These are phyloP conservation scores for Termitomyces sp. DNA, from an alignment of 768 basidiomycete genomes.

Conservation along the genomic window DNA sequence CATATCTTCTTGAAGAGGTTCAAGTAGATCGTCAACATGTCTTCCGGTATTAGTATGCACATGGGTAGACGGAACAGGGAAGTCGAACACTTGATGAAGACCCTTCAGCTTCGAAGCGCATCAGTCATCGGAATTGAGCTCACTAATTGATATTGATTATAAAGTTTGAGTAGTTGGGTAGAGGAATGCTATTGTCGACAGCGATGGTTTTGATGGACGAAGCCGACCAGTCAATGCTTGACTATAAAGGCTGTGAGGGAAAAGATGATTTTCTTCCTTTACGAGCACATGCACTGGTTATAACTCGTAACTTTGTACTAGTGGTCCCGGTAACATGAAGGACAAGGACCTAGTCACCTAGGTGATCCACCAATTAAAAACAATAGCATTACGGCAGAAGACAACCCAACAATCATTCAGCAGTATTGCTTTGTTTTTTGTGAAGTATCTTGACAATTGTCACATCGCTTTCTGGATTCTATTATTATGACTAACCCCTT, in stretches of 20 bases:
- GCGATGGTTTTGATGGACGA: background rate
- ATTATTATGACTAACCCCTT: background rate
- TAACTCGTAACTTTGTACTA: background rate
- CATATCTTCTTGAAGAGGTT: constrained; percentile 1
- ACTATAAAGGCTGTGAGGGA: too few species aligned
- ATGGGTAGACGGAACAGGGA: background rate
- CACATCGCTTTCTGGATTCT: background rate
- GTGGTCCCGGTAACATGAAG: background rate
- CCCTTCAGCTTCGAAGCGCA: background rate
- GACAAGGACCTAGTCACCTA: constrained; percentile 4
- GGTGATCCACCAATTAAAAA: background rate
- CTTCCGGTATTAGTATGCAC: background rate
- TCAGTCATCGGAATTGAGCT: background rate
- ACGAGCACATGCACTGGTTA: background rate
- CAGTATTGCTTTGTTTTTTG: background rate
- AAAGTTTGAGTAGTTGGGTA: background rate
- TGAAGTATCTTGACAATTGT: background rate
- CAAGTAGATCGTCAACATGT: background rate
- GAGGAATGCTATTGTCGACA: background rate
- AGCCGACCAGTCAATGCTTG: background rate
- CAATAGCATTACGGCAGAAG: background rate
- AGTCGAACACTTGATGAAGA: background rate
- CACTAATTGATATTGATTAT: background rate
- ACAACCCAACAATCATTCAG: background rate
- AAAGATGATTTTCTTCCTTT: background rate